Evolutionary conservation across 73 alveolate species (phyloP), one percentile per base, ranked within the genome.

Genomic region (Paramecium biaurelia): DNA sequence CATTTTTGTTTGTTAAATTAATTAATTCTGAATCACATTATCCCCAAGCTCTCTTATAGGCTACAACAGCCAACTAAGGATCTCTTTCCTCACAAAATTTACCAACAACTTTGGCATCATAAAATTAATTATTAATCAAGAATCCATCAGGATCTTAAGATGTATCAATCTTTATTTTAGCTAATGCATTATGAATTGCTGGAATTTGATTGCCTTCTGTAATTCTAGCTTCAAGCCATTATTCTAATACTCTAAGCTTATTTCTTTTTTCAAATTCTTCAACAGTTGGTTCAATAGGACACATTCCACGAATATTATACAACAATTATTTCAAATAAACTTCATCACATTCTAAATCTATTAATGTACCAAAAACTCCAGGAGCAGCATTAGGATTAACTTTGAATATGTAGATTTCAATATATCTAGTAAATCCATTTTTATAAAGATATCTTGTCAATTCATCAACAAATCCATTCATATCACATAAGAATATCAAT

Each of bases 11-110:
- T 85, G 99, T 98, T 57, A 99, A 97, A 85, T 96, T 98, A 57
- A 99, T 98, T 63, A 99, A 97, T 95, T 98, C 99, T 76, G 97
- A 97, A 95, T 99, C 99, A 93, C 99, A 99, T 93, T 97, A 85
- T 57, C 99, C 99, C 98, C 99, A 98, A 26, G 99, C 99, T 84
- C 99, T 93, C 96, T 97, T 98, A 97, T 99, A 99, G 32, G 99
- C 99, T 86, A 96, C 88, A 70, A 93, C 98, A 34, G 99, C 99
- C 28, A 98, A 97, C 94, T 98, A 99, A 43, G 99, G 99, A 95
- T 98, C 98, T 95, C 99, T 95, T 67, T 97, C 99, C 92, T 98
- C 99, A 85, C 99, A 98, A 94, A 92, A 99, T 95, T 97, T 97
- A 68, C 99, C 99, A 57, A 99, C 99, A 30, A 96, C 97, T 93